Evolutionary conservation across 208 protist genomes (phyloP).

Genomic region (Acanthamoeba triangularis): DNA sequence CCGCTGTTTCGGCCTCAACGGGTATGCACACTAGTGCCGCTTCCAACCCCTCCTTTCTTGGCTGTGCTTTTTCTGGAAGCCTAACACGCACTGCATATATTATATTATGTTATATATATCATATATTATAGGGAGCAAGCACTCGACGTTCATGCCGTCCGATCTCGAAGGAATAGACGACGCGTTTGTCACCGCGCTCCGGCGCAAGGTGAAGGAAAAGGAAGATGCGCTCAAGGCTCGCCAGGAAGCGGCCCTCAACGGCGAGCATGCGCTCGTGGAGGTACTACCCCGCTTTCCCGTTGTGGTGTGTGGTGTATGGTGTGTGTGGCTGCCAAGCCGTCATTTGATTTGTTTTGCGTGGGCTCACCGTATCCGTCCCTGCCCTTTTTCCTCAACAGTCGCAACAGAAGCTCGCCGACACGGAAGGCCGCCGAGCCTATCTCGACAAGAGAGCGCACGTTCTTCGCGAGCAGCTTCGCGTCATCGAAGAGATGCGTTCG

Average conservation of each 20-base stretch:
- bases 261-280: background rate
- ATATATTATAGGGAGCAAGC: background rate
- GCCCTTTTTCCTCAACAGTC: background rate
- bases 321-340: no score
- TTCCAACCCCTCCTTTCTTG: background rate
- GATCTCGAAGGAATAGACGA: background rate
- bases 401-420: slow-evolving; percentile 27
- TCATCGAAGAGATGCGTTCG: slow-evolving; percentile 46
- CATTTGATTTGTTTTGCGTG: background rate
- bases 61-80: background rate
- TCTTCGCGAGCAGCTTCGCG: slow-evolving; percentile 55
- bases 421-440: background rate
- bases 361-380: background rate
- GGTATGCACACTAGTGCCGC: background rate
- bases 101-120: no score
- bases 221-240: background rate
- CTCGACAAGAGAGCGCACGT: slow-evolving; percentile 36
- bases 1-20: background rate
- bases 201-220: slow-evolving; percentile 7
- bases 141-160: background rate
- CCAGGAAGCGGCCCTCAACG: background rate
- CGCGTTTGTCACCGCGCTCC: background rate
- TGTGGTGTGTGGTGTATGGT: no score
- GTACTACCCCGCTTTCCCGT: background rate
- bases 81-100: background rate